Conservation (phyloP, 805 yeast species). For the Grigorovia transvaalensis region DNA sequence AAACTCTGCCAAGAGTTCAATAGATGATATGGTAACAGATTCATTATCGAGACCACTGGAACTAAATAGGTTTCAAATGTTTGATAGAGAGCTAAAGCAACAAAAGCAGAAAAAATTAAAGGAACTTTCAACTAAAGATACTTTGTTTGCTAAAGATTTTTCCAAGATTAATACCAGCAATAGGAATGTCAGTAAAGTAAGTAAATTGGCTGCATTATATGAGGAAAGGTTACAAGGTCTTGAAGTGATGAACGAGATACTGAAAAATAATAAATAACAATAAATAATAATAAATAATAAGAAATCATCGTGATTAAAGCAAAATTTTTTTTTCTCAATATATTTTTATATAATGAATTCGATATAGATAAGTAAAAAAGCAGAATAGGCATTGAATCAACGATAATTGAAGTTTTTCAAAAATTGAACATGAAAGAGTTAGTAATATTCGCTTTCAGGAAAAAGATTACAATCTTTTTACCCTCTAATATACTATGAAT, state of each 20-base stretch:
- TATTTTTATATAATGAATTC: too few species aligned
- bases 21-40: slow-evolving; percentile 8
- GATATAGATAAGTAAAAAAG: too few species aligned
- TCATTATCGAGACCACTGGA: not conserved
- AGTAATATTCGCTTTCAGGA: not conserved
- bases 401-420: too few species aligned
- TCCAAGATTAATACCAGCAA: slow-evolving; percentile 32
- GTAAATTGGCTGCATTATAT: slow-evolving; percentile 50
- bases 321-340: too few species aligned
- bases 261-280: slow-evolving; percentile 7
- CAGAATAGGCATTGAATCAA: too few species aligned
- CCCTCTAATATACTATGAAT: not conserved
- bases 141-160: slow-evolving; percentile 28
- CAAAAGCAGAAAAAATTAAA: slow-evolving; percentile 4
- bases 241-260: slow-evolving; percentile 28
- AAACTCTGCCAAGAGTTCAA: not conserved
- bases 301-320: too few species aligned
- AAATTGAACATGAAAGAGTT: too few species aligned
- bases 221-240: slow-evolving; percentile 44
- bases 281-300: too few species aligned
- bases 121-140: slow-evolving; percentile 6
- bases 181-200: slow-evolving; percentile 51
- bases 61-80: slow-evolving; percentile 16
- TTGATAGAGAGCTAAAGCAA: slow-evolving; percentile 20
- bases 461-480: not conserved